phyloP scores from a whole-genome alignment of 805 yeast species.

The Starmerella cellae region DNA sequence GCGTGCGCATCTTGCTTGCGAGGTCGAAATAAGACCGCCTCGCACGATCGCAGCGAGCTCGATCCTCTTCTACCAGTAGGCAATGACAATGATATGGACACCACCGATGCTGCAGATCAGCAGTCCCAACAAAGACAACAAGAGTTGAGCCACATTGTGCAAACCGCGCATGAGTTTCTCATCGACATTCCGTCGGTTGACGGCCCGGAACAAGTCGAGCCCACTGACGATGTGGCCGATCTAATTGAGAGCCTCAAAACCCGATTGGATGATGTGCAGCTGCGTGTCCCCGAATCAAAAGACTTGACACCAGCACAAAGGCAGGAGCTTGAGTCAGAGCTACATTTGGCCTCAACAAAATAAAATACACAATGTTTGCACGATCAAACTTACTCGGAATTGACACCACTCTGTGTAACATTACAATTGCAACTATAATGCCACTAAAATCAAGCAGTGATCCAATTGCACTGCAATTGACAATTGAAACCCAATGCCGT shows the following conservation, averaged over 20 bases:
- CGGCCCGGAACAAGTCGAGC: constrained; percentile 10
- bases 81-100: constrained; percentile 2
- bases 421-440: too few relatives aligned
- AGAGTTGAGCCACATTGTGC: constrained; percentile 15
- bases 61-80: constrained; percentile 12
- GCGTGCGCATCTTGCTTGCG: constrained; percentile 17
- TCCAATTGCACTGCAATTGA: too few relatives aligned
- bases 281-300: constrained; percentile 2
- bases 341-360: background rate
- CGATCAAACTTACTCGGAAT: too few relatives aligned
- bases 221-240: constrained; percentile 2
- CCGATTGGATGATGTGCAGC: background rate
- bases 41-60: constrained; percentile 3
- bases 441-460: too few relatives aligned
- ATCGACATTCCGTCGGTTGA: constrained; percentile 16
- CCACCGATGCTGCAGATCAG: constrained; percentile 7
- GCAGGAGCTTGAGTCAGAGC: background rate
- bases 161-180: constrained; percentile 17
- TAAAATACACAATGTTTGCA: too few relatives aligned
- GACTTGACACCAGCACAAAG: constrained; percentile 2
- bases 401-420: too few relatives aligned
- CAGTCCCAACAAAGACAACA: constrained; percentile 15
- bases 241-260: constrained; percentile 2
- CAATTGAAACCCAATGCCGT: too few relatives aligned
- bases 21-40: constrained; percentile 7